Evolutionary conservation across 805 yeast species (phyloP), one percentile per base, ranked within the genome.

Genomic region (Spathaspora boniae): DNA sequence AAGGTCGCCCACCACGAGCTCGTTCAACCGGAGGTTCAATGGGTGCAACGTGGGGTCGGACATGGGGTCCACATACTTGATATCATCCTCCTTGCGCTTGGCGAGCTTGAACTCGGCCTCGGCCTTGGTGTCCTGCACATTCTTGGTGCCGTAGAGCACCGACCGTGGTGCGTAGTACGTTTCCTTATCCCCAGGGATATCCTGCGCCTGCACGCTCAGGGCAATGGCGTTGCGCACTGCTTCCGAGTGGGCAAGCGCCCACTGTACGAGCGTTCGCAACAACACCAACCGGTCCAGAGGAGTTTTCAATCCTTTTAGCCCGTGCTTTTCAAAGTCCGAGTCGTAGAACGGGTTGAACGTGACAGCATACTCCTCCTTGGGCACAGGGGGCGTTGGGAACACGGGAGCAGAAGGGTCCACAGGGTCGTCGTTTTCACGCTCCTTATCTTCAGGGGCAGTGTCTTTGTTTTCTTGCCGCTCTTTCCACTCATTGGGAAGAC

Each of bases 401-500:
- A 49, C 54, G 1, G 62, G 55, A 12, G 47, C 43, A 2, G 45
- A 30, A 0, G 50, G 50, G 40, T 60, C 66, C 1, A 57, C 60
- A 3, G 51, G 50, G 3, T 15, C 16, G 11, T 27, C 20, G 11
- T n/a, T 25, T 15, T 14, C 24, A 16, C 23, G 32, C 5, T 41
- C 47, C 17, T 36, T 38, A 7, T 16, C 43, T n/a, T n/a, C n/a
- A n/a, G n/a, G n/a, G n/a, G n/a, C n/a, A n/a, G n/a, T n/a, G n/a
- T n/a, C n/a, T n/a, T n/a, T n/a, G n/a, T 21, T 35, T 7, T 12
- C 21, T 14, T 26, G 21, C 1, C 20, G 34, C 9, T 53, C 56
- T 32, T 56, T 52, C 73, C 73, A 67, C 40, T 65, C 71, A 17
- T 33, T 41, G 3, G 73, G 72, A 16, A 65, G 47, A 1, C 72